These are phyloP conservation scores for Cucurbita ficifolia DNA, from an alignment of 306 rosid species.

Conservation along the genomic window DNA sequence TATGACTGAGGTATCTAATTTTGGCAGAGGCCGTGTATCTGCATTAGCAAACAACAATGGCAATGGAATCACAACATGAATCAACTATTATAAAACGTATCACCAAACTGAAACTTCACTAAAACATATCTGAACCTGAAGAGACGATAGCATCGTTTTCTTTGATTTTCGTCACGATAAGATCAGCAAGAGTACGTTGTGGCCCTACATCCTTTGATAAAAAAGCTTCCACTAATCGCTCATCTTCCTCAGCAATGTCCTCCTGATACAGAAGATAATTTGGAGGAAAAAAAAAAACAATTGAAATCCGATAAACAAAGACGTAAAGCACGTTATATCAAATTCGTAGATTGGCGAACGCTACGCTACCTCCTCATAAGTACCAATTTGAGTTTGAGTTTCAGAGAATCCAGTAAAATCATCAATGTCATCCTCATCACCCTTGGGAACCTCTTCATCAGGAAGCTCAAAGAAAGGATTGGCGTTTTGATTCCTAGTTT, in stretches of 20 bases:
- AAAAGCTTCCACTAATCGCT: slow-evolving; percentile 48
- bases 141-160: slow-evolving; percentile 36
- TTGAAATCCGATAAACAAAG: not conserved
- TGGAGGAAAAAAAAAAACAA: not conserved
- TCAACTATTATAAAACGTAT: not conserved
- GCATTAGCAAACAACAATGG: slow-evolving; percentile 14
- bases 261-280: slow-evolving; percentile 16
- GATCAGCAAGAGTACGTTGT: slow-evolving; percentile 50
- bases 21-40: slow-evolving; percentile 56
- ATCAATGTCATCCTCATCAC: slow-evolving; percentile 25
- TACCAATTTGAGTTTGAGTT: slow-evolving; percentile 29
- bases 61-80: not conserved
- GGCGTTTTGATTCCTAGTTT: slow-evolving; percentile 10
- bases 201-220: slow-evolving; percentile 25
- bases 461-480: slow-evolving; percentile 12
- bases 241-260: slow-evolving; percentile 61
- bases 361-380: slow-evolving; percentile 30
- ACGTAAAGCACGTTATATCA: not conserved
- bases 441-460: not conserved
- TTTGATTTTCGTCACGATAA: slow-evolving; percentile 56
- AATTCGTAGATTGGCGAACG: not conserved
- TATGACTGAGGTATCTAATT: slow-evolving; percentile 47
- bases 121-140: slow-evolving; percentile 29
- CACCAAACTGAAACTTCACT: not conserved
- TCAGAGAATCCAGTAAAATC: slow-evolving; percentile 50